A percentile compares a stretch with the other conserved stretches of the same genome.
phyloP scores from a whole-genome alignment of 2,329 filamentous ascomycete genomes.

The Rasamsonia emersonii region DNA sequence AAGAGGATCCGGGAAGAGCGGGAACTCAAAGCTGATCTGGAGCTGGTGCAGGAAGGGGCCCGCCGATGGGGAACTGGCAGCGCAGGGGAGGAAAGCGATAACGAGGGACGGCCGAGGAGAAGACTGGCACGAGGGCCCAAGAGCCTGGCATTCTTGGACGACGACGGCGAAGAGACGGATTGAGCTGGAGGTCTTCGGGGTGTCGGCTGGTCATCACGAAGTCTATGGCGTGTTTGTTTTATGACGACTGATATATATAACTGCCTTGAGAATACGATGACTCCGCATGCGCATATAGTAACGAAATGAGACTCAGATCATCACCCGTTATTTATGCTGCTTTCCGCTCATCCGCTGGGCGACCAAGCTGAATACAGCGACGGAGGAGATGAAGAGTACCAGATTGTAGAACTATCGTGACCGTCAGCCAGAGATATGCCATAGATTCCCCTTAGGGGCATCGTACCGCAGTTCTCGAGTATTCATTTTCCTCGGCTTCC shows the following conservation, averaged over 20 bases:
- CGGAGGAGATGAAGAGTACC: conserved; percentile 90
- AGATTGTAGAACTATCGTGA: conserved; percentile 83
- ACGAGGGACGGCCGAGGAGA: conserved; percentile 28
- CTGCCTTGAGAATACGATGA: background rate
- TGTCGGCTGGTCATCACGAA: background rate
- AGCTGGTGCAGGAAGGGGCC: conserved; percentile 74
- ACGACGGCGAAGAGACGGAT: conserved; percentile 57
- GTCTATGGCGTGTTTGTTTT: background rate
- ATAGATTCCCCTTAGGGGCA: background rate
- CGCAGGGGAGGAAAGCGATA: conserved; percentile 34
- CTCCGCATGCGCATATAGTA: background rate
- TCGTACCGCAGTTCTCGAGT: conserved; percentile 83
- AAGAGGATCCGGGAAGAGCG: conserved; percentile 77
- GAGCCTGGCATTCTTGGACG: conserved; percentile 53
- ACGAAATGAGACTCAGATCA: background rate
- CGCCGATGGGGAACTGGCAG: conserved; percentile 60
- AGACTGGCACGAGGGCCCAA: conserved; percentile 35
- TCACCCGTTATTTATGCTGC: conserved; percentile 18
- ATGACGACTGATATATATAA: background rate
- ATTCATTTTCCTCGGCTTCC: conserved; percentile 87
- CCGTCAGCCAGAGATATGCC: background rate
- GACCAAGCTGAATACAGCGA: conserved; percentile 86
- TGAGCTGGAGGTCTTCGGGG: conserved; percentile 21
- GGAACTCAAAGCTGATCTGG: conserved; percentile 75
- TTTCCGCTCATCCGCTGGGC: conserved; percentile 68